Percentiles rank a stretch among this genome's conserved stretches.
phyloP scores from a whole-genome alignment of 345 rosid genomes.

The Moringa oleifera region DNA sequence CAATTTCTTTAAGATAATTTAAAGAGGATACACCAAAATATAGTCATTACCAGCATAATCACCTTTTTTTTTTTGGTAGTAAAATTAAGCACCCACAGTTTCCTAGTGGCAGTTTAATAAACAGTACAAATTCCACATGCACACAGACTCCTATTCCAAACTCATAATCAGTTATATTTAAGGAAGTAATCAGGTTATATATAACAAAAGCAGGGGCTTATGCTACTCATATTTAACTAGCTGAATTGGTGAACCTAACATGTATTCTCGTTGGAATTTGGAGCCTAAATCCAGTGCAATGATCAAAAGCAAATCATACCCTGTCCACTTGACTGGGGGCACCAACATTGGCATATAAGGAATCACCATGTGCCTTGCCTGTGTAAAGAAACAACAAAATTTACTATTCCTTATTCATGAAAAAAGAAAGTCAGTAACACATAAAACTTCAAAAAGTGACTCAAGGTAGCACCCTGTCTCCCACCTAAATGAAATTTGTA shows the following conservation, averaged over 20 bases:
- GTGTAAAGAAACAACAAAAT: constrained; percentile 25
- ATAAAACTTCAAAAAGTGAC: constrained; percentile 1
- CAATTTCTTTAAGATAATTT: too few relatives aligned
- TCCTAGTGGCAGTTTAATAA: too few relatives aligned
- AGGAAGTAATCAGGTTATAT: not conserved
- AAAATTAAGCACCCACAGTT: not conserved
- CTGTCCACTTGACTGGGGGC: constrained; percentile 90
- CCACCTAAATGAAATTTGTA: not conserved
- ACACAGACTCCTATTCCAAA: not conserved
- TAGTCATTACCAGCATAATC: too few relatives aligned
- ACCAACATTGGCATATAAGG: constrained; percentile 99
- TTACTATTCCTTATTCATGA: constrained; percentile 4
- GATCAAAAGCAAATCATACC: constrained; percentile 37
- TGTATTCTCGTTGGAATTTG: not conserved
- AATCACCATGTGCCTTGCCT: constrained; percentile 96
- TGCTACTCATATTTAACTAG: too few relatives aligned
- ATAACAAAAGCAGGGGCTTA: constrained; percentile 1
- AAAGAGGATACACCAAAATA: too few relatives aligned
- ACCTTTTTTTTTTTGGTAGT: too few relatives aligned
- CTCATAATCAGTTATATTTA: not conserved
- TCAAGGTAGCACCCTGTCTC: not conserved
- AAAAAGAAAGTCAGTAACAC: not conserved
- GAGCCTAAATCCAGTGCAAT: constrained; percentile 3
- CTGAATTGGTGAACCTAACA: too few relatives aligned
- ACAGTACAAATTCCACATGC: too few relatives aligned